These are phyloP conservation scores for Pseudocercospora vitis DNA, from an alignment of 2,329 filamentous ascomycete genomes.

Conservation along the genomic window DNA sequence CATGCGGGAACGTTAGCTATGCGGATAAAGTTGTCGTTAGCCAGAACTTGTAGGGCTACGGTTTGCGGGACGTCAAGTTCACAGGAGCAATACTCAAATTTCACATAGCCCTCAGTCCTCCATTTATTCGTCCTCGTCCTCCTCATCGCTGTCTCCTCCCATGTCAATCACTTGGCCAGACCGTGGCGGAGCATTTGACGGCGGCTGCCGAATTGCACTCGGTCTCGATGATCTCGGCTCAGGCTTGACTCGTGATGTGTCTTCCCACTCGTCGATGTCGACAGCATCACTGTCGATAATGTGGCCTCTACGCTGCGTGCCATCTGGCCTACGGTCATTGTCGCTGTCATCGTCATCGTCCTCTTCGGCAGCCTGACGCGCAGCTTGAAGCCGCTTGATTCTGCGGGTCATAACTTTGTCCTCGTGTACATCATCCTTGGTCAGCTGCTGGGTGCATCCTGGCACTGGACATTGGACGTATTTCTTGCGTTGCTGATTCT, in stretches of 20 bases:
- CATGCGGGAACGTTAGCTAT: no score
- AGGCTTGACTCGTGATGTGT: conserved; percentile 18
- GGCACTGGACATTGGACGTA: conserved; percentile 62
- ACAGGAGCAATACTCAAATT: no score
- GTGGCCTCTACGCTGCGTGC: conserved; percentile 28
- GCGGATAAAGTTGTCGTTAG: no score
- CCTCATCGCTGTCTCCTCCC: conserved; percentile 22
- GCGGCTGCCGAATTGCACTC: not conserved
- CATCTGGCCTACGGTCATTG: conserved; percentile 29
- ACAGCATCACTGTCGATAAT: conserved; percentile 32
- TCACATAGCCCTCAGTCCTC: conserved; percentile 34
- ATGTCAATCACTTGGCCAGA: conserved; percentile 24
- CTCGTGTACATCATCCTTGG: conserved; percentile 54
- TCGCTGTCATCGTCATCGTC: conserved; percentile 39
- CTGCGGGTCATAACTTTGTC: conserved; percentile 59
- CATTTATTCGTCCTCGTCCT: conserved; percentile 38
- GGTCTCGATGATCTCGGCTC: conserved; percentile 21
- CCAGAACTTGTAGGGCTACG: no score
- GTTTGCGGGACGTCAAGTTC: no score
- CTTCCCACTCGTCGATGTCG: conserved; percentile 27
- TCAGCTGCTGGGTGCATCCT: conserved; percentile 61
- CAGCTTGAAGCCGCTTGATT: conserved; percentile 56
- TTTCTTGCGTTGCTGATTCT: conserved; percentile 23
- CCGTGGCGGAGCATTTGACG: conserved; percentile 12
- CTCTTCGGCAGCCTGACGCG: conserved; percentile 49